A percentile compares a stretch with the other conserved stretches of the same genome.
phyloP scores from a whole-genome alignment of 371 early-diverging fungal species.

The Rhizopus arrhizus region DNA sequence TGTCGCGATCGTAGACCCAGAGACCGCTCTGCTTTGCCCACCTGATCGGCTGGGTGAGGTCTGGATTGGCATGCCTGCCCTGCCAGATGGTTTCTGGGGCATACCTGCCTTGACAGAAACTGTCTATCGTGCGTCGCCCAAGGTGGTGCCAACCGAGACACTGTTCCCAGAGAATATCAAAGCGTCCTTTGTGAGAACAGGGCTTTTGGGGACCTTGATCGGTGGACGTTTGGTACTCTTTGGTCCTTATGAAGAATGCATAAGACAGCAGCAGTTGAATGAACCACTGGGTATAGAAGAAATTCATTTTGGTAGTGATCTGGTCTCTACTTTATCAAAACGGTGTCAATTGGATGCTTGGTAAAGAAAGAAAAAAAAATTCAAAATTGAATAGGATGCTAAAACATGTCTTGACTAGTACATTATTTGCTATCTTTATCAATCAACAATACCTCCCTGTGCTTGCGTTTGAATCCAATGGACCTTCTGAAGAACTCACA shows the following conservation, averaged over 20 bases:
- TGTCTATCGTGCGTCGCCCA: constrained; percentile 71
- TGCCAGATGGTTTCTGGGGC: constrained; percentile 83
- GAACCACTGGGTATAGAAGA: constrained; percentile 54
- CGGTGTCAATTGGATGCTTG: constrained; percentile 61
- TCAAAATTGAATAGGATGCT: neutral
- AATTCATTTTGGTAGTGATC: constrained; percentile 53
- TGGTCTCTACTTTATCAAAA: constrained; percentile 56
- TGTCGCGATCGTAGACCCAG: constrained; percentile 83
- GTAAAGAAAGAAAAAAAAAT: constrained; percentile 36
- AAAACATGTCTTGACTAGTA: constrained; percentile 34
- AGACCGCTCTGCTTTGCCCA: constrained; percentile 72
- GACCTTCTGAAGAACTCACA: constrained; percentile 48
- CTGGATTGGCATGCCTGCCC: constrained; percentile 77
- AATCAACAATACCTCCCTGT: constrained; percentile 75
- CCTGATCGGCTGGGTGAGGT: constrained; percentile 83
- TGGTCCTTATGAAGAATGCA: constrained; percentile 76
- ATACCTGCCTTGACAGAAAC: constrained; percentile 72
- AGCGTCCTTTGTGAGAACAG: constrained; percentile 75
- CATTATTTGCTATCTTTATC: constrained; percentile 64
- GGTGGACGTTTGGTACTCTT: constrained; percentile 72
- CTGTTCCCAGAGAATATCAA: constrained; percentile 51
- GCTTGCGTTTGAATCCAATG: constrained; percentile 64
- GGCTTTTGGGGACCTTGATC: constrained; percentile 76
- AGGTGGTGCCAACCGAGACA: constrained; percentile 56
- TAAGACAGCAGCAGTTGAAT: constrained; percentile 59